Percentiles rank a stretch among this genome's conserved stretches.
These are phyloP conservation scores for Obba rivulosa DNA, from an alignment of 768 basidiomycete species.

Conservation along the genomic window DNA sequence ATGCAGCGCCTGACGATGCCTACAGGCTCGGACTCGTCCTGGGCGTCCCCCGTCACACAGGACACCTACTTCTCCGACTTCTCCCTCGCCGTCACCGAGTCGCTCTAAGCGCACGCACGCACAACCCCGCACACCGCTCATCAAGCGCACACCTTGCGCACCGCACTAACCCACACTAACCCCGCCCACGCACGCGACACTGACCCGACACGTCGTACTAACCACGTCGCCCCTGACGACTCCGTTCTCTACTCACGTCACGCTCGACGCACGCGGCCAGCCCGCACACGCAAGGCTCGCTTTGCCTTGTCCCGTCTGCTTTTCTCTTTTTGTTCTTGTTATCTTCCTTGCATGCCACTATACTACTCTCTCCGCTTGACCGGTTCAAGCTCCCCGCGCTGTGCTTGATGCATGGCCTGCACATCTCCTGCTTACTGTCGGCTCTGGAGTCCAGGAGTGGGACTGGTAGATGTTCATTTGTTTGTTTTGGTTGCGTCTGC, in stretches of 20 bases:
- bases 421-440: not conserved
- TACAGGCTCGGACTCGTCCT: constrained; percentile 40
- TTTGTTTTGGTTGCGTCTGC: too few species aligned
- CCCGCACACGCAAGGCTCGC: too few species aligned
- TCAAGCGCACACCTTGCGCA: not conserved
- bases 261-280: too few species aligned
- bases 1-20: not conserved
- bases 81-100: constrained; percentile 54
- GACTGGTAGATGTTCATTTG: too few species aligned
- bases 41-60: constrained; percentile 59
- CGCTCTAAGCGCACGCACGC: constrained; percentile 24
- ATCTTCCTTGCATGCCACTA: too few species aligned
- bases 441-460: not conserved
- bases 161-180: not conserved
- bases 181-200: not conserved
- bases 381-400: not conserved
- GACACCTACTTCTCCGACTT: constrained; percentile 65
- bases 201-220: not conserved
- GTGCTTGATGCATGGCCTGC: not conserved
- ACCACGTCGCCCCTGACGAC: not conserved
- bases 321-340: too few species aligned
- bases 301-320: too few species aligned
- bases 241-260: not conserved
- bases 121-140: not conserved
- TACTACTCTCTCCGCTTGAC: too few species aligned